Evolutionary conservation across 768 basidiomycete genomes (phyloP), one percentile per base, ranked within the genome.

Genomic region (Naganishia onofrii): DNA sequence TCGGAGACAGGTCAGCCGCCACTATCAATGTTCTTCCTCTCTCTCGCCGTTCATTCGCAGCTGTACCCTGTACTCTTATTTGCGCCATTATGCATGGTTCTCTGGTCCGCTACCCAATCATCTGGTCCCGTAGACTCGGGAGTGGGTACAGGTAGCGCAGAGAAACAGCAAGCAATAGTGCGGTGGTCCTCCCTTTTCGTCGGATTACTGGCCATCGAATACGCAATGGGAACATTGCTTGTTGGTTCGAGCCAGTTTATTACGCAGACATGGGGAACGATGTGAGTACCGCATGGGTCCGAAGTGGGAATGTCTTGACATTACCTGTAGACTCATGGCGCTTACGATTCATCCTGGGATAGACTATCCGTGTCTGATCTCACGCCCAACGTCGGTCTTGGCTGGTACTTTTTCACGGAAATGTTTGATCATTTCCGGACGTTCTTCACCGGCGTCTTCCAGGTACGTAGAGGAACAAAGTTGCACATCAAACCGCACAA

Each of bases 341-440:
- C 65, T 44, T 9, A 34, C 23, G 13, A 31, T n/a, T 26, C 19
- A 36, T 9, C 58, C 42, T 29, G 46, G 29, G 3, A 23, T 9
- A 97, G 94, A 55, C 76, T 96, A 28, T 86, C 85, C 23, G 86
- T 96, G 10, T 90, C 90, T 1, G 94, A 96, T 78, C 81, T 98
- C 72, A 93, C 92, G 10, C 95, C 96, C 0, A 98, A 94, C 74
- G 87, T 91, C 4, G 95, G 96, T 1, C 82, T 97, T 32, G 93
- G 93, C 90, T 98, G 95, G 95, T 98, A 98, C 81, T 98, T 98
- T 83, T 97, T 98, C 82, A 97, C 93, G 13, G 95, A 98, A 79
- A 97, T 97, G 91, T 99, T 99, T 73, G 95, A 97, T 77, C 90
- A 98, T 78, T 99, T 97, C 84, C 84, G 96, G 34, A 87, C 89